phyloP scores from a whole-genome alignment of 306 rosid species.

The Acmispon strigosus region DNA sequence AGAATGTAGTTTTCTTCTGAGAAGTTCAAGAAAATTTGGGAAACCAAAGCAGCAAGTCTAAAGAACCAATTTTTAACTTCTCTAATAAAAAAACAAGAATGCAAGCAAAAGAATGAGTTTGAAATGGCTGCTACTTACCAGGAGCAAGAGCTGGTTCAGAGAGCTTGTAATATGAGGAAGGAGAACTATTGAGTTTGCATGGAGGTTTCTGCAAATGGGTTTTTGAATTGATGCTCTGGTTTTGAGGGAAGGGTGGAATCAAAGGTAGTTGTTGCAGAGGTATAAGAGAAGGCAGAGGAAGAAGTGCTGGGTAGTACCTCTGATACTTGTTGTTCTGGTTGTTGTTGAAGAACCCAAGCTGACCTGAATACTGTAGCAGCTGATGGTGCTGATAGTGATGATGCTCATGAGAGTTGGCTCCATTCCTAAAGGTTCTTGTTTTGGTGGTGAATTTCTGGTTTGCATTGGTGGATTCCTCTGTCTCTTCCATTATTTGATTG shows the following conservation, averaged over 20 bases:
- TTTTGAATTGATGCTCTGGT: constrained; percentile 43
- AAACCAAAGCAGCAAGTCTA: not conserved
- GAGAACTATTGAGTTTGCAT: constrained; percentile 52
- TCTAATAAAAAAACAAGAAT: constrained; percentile 16
- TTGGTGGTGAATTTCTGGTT: constrained; percentile 52
- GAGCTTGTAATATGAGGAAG: constrained; percentile 54
- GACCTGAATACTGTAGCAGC: constrained; percentile 46
- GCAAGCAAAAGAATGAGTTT: constrained; percentile 20
- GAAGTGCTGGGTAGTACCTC: constrained; percentile 72
- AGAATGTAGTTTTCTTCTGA: not conserved
- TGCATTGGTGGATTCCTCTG: constrained; percentile 63
- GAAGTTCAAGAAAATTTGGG: not conserved
- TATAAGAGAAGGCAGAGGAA: constrained; percentile 72
- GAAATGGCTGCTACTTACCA: constrained; percentile 34
- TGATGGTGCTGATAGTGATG: constrained; percentile 42
- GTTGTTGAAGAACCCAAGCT: constrained; percentile 47
- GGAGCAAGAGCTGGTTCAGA: constrained; percentile 34
- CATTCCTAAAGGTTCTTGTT: constrained; percentile 35
- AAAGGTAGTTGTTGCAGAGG: constrained; percentile 74
- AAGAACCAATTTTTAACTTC: not conserved
- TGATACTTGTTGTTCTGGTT: constrained; percentile 55
- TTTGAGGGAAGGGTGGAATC: constrained; percentile 58
- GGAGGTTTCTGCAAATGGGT: constrained; percentile 68
- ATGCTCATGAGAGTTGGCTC: constrained; percentile 45
- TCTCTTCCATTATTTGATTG: constrained; percentile 59